These are phyloP conservation scores for Otatea glauca DNA, from an alignment of 176 grass and related monocot species.

Conservation along the genomic window DNA sequence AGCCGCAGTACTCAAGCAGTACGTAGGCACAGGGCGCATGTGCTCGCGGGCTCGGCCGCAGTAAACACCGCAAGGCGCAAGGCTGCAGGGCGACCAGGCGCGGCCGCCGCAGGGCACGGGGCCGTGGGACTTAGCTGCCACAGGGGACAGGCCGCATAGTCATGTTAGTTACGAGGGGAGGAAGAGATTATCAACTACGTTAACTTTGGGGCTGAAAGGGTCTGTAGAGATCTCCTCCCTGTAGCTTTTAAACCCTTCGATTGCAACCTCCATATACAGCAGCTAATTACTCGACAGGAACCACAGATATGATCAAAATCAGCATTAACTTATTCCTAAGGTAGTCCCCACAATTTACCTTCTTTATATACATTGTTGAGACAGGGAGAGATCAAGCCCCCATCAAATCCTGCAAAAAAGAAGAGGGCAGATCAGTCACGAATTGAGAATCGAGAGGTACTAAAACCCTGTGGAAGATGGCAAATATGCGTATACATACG, in stretches of 20 bases:
- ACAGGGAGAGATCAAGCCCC: slow-evolving; percentile 17
- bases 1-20: too few species aligned
- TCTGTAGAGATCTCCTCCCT: slow-evolving; percentile 93
- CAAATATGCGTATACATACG: background rate
- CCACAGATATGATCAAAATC: background rate
- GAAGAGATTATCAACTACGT: slow-evolving; percentile 80
- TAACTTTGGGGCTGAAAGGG: slow-evolving; percentile 95
- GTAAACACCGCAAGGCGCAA: too few species aligned
- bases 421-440: background rate
- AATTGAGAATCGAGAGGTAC: background rate
- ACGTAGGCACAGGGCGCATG: too few species aligned
- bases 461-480: background rate
- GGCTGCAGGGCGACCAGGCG: too few species aligned
- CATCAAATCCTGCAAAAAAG: slow-evolving; percentile 39
- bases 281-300: slow-evolving; percentile 3
- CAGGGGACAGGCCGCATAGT: too few species aligned
- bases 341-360: slow-evolving; percentile 52
- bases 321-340: background rate
- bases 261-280: slow-evolving; percentile 66
- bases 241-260: slow-evolving; percentile 99
- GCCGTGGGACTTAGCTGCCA: too few species aligned
- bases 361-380: slow-evolving; percentile 82
- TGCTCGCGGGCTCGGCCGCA: too few species aligned
- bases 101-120: too few species aligned
- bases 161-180: slow-evolving; percentile 9